Evolutionary conservation across 805 yeast species (phyloP), one percentile per base, ranked within the genome.

Genomic region (Nakazawaea sp.): DNA sequence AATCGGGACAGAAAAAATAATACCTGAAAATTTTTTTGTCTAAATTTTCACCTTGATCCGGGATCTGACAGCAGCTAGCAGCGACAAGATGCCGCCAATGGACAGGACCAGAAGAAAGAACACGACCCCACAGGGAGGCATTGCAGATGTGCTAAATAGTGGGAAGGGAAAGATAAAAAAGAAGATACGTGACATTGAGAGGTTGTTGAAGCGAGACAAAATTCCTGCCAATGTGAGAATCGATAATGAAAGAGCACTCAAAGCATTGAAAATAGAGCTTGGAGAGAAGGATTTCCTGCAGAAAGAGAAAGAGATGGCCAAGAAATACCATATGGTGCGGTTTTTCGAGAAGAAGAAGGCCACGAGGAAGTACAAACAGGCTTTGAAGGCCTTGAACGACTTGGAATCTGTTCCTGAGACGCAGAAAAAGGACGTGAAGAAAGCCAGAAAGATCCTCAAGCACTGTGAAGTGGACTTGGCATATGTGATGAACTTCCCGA

Each of bases 331-430:
- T 54, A 88, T 87, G 89, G 87, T 92, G 33, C 72, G 90, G 46
- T 92, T 92, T 54, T 86, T 92, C 44, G 97, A 89, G 58, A 76
- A 72, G 52, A 86, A 87, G 62, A 89, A 88, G 68, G 92, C 96
- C 1, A 47, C 75, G 18, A 72, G 95, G 52, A 72, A 66, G 41
- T 75, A 84, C 51, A 82, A 80, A 45, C 70, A 64, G 38, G 72
- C 75, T 2, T 52, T 49, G 32, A 66, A 63, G 31, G 52, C 56
- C 10, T 45, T 62, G 23, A 62, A 60, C 5, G 67, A 61, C 20
- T 61, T 60, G 17, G 58, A 58, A 33, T 35, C 52, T 23, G 50
- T 56, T 35, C 64, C 53, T 2, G 45, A 45, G 23, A 20, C 40
- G 2, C 50, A 54, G 28, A 48, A 43, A 12, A 27, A 51, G 17